Evolutionary conservation across 805 yeast species (phyloP), one percentile per base, ranked within the genome.

Genomic region (Starmerella apicola): DNA sequence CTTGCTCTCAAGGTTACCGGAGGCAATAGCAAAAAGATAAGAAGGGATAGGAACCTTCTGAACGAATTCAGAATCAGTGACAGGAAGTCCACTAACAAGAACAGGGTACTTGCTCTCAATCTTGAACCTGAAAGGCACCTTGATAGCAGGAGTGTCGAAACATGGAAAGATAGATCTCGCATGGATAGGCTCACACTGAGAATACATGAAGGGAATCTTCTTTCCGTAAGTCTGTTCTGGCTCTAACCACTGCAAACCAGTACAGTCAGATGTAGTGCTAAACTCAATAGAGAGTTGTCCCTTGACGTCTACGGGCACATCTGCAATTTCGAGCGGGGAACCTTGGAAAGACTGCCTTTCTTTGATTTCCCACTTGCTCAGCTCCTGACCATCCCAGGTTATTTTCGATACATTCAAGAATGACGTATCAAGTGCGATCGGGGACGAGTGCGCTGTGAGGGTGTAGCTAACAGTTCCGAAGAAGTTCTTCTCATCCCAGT

Each of bases 101-200:
- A 74, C 73, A n/a, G 81, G 81, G 39, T 71, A 66, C 13, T 74
- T 69, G 2, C 94, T 81, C 31, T 59, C 67, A 38, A 81, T 74
- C 19, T 62, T 63, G 47, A 78, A 75, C 15, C 62, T 57, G 53
- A 68, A 81, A 1, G 77, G 66, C 1, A 85, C 70, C 57, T 85
- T 85, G 23, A 84, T 69, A 0, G 88, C 70, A 1, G 95, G 95
- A 0, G 95, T 84, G 59, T 85, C 95, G 56, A 85, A 85, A 52
- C 84, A 81, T 7, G 95, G 95, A 63, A 81, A 78, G 54, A 84
- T 67, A 13, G 88, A 72, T 53, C 95, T 70, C 5, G 94, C 91
- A 55, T 85, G 95, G 48, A 81, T 84, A 27, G 95, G 85, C 63
- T 85, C 94, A 56, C 93, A 73, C 61, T 85, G 95, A 9, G 95